Evolutionary conservation across 2,329 filamentous ascomycete genomes (phyloP).

Genomic region (Colletotrichum eremochloae): DNA sequence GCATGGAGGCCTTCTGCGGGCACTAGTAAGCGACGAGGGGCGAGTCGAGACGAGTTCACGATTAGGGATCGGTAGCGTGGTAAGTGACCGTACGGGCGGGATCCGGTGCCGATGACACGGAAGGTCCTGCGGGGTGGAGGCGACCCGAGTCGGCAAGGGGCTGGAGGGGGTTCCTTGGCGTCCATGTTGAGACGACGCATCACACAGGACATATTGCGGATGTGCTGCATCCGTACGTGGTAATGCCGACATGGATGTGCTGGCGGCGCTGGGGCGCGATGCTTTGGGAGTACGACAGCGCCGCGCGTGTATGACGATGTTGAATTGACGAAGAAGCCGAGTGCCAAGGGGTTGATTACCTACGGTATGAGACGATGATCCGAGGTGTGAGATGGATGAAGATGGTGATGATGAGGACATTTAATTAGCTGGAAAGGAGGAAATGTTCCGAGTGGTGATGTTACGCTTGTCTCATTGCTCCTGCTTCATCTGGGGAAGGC

Average conservation of each 20-base stretch:
- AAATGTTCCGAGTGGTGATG: background rate
- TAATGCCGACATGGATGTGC: conserved; percentile 9
- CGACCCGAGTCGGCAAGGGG: conserved; percentile 3
- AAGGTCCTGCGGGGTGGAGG: background rate
- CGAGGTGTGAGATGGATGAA: too few species aligned
- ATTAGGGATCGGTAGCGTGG: background rate
- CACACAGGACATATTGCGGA: background rate
- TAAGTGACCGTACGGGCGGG: background rate
- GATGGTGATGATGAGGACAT: background rate
- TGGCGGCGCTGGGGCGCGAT: background rate
- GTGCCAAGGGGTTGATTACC: background rate
- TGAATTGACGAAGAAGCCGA: background rate
- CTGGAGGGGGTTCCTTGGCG: background rate
- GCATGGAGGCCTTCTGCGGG: conserved; percentile 3
- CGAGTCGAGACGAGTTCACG: conserved; percentile 25
- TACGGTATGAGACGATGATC: background rate
- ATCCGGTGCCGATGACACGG: conserved; percentile 22
- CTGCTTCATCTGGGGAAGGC: background rate
- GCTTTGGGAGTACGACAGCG: conserved; percentile 1
- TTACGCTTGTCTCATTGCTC: background rate
- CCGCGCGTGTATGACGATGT: conserved; percentile 7
- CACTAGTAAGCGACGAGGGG: background rate
- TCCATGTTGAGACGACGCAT: conserved; percentile 18
- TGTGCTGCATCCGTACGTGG: background rate
- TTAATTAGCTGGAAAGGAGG: background rate